These are phyloP conservation scores for Penicillium sp. DNA, from an alignment of 2,329 filamentous ascomycete genomes.

Conservation along the genomic window DNA sequence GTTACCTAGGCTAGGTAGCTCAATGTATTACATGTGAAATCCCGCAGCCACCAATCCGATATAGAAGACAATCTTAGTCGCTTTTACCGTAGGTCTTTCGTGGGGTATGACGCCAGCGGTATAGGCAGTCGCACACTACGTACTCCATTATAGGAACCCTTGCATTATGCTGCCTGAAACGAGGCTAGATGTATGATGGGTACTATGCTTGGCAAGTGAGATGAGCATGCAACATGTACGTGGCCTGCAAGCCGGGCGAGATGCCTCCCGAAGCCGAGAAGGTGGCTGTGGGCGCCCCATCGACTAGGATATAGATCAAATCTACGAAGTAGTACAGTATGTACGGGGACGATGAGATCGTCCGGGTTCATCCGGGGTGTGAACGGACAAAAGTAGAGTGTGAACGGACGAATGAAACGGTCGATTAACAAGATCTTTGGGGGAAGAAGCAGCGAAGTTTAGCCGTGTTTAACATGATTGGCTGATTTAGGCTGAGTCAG, in stretches of 20 bases:
- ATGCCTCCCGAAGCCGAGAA: background rate
- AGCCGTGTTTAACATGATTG: background rate
- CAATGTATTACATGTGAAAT: constrained; percentile 5
- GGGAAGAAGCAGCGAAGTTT: background rate
- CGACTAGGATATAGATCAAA: background rate
- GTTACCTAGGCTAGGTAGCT: background rate
- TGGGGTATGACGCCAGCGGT: background rate
- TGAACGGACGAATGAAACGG: background rate
- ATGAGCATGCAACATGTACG: background rate
- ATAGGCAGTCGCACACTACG: background rate
- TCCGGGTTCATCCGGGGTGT: constrained; percentile 1
- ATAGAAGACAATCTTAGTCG: background rate
- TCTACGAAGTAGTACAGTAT: no score
- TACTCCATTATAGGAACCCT: background rate
- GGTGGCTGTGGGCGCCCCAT: background rate
- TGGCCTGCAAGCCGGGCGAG: background rate
- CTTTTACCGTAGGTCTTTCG: background rate
- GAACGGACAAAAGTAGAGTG: background rate
- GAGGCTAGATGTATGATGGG: background rate
- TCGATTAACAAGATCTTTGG: background rate
- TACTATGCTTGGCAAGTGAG: background rate
- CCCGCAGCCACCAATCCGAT: background rate
- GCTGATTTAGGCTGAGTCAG: constrained; percentile 6
- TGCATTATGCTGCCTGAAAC: background rate
- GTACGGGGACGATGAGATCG: background rate